Base-by-base conservation (phyloP, 2,329 filamentous ascomycete species). In the Colletotrichum chlorophyti region DNA sequence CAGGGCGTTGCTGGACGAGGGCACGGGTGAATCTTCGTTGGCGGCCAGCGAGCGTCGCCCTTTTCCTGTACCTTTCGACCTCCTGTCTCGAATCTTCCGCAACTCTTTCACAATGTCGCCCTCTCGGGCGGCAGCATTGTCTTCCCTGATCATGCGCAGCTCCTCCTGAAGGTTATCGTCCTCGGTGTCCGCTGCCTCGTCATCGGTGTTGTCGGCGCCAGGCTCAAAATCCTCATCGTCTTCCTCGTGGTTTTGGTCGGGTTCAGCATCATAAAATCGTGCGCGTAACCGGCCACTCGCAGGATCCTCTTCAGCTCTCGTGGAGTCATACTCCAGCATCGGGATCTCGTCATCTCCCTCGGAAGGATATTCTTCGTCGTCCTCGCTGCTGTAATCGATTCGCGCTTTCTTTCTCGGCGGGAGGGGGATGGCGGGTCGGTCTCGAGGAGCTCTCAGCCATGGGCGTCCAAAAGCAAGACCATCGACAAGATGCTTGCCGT, bases 401-500 rank as follows among this genome's bases (percentile, higher is more conserved):
- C 86, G 80, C 31, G 81, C 82, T 65, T 84, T 83, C 70, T 95
- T 96, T 61, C 88, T 82, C 1, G 92, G 88, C 1, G 91, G 90
- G 14, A 96, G 91, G 11, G 81, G 76, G 34, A 96, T 77, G 0
- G 82, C 70, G 1, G 92, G 92, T 42, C 92, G 83, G 55, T 81
- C 80, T 7, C 80, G 79, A 1, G 83, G 79, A 2, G 76, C 68
- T 65, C 83, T 84, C 8, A 94, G 75, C 68, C 86, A 86, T 1
- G 89, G 87, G 59, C 89, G 84, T 3, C 94, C 93, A 70, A 94
- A 97, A 0, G 92, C 84, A 17, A 97, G 79, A 4, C 94, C 93
- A 70, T 98, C 94, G 10, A 95, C 82, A 6, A 97, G 80, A 69
- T 93, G 93, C 64, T 82, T 88, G 4, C 94, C 93, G 70, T 91